Conservation (phyloP, 495 filamentous ascomycete species). For the Daldinia concentrica region DNA sequence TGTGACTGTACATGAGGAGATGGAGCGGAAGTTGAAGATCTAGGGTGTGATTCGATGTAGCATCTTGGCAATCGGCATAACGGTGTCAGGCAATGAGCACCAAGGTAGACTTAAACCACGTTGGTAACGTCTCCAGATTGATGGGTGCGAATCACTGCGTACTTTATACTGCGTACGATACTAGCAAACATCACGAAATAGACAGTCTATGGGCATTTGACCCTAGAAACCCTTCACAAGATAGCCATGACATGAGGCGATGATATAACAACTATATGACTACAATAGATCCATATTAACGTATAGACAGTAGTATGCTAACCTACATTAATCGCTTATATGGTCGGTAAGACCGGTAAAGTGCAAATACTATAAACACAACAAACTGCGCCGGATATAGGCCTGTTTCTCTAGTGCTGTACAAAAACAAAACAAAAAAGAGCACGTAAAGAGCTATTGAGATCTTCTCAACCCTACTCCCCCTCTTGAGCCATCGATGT, state of each 20-base stretch:
- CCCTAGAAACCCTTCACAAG: background rate
- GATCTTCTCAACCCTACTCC: slow-evolving; percentile 10
- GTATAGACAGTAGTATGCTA: slow-evolving; percentile 30
- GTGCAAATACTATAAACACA: slow-evolving; percentile 37
- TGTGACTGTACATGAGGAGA: slow-evolving; percentile 85
- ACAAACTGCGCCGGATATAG: slow-evolving; percentile 33
- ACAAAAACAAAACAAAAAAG: slow-evolving; percentile 3
- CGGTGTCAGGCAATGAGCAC: no score
- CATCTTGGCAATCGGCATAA: background rate
- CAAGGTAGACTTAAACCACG: no score
- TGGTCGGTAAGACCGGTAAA: slow-evolving; percentile 20
- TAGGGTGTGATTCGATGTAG: slow-evolving; percentile 20
- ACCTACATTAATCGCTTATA: slow-evolving; percentile 27
- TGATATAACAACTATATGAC: slow-evolving; percentile 17
- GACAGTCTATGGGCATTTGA: background rate
- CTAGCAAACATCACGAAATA: slow-evolving; percentile 8
- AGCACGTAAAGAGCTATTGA: slow-evolving; percentile 14
- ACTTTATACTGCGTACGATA: background rate
- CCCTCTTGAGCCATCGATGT: slow-evolving; percentile 8
- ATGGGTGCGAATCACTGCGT: background rate
- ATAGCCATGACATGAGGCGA: background rate
- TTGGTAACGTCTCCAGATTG: background rate
- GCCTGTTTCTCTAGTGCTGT: slow-evolving; percentile 20
- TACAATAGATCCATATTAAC: slow-evolving; percentile 6
- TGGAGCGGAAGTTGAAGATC: slow-evolving; percentile 83